Evolutionary conservation across 495 filamentous ascomycete genomes (phyloP), one percentile per base, ranked within the genome.

Genomic region (Neurospora africana): DNA sequence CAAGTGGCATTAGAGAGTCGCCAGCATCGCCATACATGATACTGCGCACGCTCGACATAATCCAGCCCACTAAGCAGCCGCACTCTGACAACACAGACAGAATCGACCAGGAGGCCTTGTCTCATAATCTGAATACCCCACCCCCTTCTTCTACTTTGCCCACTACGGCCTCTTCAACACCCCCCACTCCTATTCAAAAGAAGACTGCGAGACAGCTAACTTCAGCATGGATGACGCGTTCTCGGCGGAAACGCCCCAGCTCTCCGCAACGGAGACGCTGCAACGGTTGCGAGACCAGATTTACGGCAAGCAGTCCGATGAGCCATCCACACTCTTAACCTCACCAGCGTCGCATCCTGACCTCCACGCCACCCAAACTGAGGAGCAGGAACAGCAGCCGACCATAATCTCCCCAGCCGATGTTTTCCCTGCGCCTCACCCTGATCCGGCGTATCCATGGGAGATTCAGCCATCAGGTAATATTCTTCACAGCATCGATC

Each of bases 401-500:
- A 33, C 23, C 23, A 27, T 27, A 65, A 65, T 33, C 3, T 65
- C 53, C 3, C 53, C 53, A 1, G 53, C 27, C 27, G 15, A 65
- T 33, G 53, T 33, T 33, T 65, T 33, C 53, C 53, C 53, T 4
- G 53, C 53, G 3, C 53, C 27, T 35, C 69, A 61, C 23, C 11
- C 40, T 33, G 38, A 39, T 67, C 38, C 30, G 17, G 53, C 61
- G 15, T 38, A 36, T 36, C 15, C 40, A 2, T 74, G 72, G 72
- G 30, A 68, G 3, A 70, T 68, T 37, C n/a, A 37, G 65, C 21
- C 72, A 21, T n/a, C 53, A 15, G 53, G 40, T 43, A 38, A 38
- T 58, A 36, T 53, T 36, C 44, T 43, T 58, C 71, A 40, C 13
- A 70, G 71, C 53, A 35, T 70, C 27, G 72, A 75, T 33, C 70